Base-by-base conservation (phyloP, 495 filamentous ascomycete genomes). In the Daldinia decipiens region DNA sequence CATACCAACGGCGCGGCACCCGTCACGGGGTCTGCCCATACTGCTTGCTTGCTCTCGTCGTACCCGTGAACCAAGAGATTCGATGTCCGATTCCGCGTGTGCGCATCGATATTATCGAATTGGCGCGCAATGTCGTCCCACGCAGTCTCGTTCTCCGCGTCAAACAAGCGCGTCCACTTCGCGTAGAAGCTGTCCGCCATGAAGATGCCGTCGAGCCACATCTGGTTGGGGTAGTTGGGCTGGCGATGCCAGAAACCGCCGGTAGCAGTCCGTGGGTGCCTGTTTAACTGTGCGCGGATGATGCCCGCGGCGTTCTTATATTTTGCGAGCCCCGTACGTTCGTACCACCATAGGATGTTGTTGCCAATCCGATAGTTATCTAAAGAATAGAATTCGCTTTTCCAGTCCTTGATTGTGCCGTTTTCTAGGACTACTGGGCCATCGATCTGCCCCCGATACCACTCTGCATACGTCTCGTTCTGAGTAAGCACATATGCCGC, bases 131-230 rank as follows among this genome's bases (percentile, higher is more conserved):
- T 82, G 40, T 87, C 82, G 54, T 83, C 74, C 79, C 39, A 81
- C 67, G 52, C 72, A 1, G 66, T 75, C 55, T 38, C 69, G 65
- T 82, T 85, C 29, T 59, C 54, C 0, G 78, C 65, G 8, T 81
- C 73, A 62, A 85, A 86, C 19, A 78, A 54, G 0, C 77, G 61
- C 0, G 83, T 85, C 65, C 82, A 86, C n/a, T 79, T 72, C 0
- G 82, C 78, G 27, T 80, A 83, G 69, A 87, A 89, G 3, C 84
- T 82, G 2, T 80, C 72, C 4, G 84, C 79, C 74, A 86, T 86
- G 78, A 82, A 88, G 40, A 86, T 80, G 2, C 86, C 86, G 58
- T 87, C 87, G 0, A 88, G 79, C 79, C 86, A 89, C 82, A 86
- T 87, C 74, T 86, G 86, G 40, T 89, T 77, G 0, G 82, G 83